A percentile compares a stretch with the other conserved stretches of the same genome.
Conservation (phyloP, 768 basidiomycete species). For the Brasilioporus rufonigricans region DNA sequence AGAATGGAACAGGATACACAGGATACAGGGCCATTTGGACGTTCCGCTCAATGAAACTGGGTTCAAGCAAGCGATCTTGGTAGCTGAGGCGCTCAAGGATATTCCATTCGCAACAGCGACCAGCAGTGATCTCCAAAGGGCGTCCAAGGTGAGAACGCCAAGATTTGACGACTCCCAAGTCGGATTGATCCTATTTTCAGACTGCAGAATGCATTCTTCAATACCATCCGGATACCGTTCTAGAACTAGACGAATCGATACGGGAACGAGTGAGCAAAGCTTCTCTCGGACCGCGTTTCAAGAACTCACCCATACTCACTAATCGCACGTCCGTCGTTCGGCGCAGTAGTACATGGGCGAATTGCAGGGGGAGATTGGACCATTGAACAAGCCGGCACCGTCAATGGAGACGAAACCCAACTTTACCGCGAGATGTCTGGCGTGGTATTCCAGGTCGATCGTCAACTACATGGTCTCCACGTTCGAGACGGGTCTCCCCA, state of each 20-base stretch:
- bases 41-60: slow-evolving; percentile 64
- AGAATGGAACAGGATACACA: slow-evolving; percentile 55
- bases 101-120: slow-evolving; percentile 59
- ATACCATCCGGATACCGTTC: slow-evolving; percentile 43
- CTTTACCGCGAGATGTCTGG: slow-evolving; percentile 48
- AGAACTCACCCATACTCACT: neutral
- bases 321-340: neutral
- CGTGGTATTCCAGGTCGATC: slow-evolving; percentile 62
- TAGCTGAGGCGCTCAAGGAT: slow-evolving; percentile 51
- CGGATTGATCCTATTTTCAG: slow-evolving; percentile 32
- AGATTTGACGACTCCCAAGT: neutral
- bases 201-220: slow-evolving; percentile 66
- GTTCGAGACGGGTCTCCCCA: slow-evolving; percentile 24
- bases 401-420: slow-evolving; percentile 29
- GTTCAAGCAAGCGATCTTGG: slow-evolving; percentile 52
- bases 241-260: slow-evolving; percentile 46
- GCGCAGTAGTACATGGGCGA: slow-evolving; percentile 55
- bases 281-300: neutral
- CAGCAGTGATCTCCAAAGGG: slow-evolving; percentile 72
- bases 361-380: slow-evolving; percentile 47
- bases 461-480: slow-evolving; percentile 26
- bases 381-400: slow-evolving; percentile 16
- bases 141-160: slow-evolving; percentile 51
- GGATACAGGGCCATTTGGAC: slow-evolving; percentile 78
- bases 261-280: slow-evolving; percentile 59